Base-by-base conservation (phyloP, 345 rosid species). In the Camelina sativa region DNA sequence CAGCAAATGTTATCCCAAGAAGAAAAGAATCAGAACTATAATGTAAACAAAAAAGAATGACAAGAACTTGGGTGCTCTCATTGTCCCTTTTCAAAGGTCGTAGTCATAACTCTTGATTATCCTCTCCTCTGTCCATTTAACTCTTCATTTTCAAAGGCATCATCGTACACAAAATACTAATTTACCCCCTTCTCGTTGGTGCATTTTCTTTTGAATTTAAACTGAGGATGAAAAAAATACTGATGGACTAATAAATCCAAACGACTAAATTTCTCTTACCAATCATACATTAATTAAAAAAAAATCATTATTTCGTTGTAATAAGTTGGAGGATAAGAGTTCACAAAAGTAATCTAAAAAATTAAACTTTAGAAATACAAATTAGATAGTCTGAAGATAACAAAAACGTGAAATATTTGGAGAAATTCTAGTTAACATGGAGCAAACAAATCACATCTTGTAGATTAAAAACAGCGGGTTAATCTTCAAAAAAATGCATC, bases 11-110 rank as follows among this genome's bases (percentile, higher is more conserved):
- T 51, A 30, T 52, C 25, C 1, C 63, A 62, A 4, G 9, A 51
- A 66, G n/a, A 58, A 59, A 50, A 43, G 7, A 60, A 66, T 25
- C 43, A 70, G 43, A 76, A 79, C 34, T 58, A 28, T 28, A 20
- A 11, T 32, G 38, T 61, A 51, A 48, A 53, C 19, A 53, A 12
- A 15, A 54, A 67, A 20, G 23, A 59, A 67, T 17, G 67, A 6
- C 12, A 43, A 40, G 51, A 55, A 55, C 54, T 69, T 76, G 52
- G 47, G 41, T 62, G 65, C 71, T 54, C 65, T 62, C 79, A 44
- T 44, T 62, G 11, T 8, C 22, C 58, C 62, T 47, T 63, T 70
- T 64, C 58, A 55, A 25, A 37, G 1, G 66, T 63, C 71, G 9
- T 37, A 63, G 47, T 76, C 66, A 46, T 8, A 46, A 48, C 47